Percentiles rank a stretch among this genome's conserved stretches.
These are phyloP conservation scores for Austroboletus eburneus DNA, from an alignment of 768 basidiomycete species.

Conservation along the genomic window DNA sequence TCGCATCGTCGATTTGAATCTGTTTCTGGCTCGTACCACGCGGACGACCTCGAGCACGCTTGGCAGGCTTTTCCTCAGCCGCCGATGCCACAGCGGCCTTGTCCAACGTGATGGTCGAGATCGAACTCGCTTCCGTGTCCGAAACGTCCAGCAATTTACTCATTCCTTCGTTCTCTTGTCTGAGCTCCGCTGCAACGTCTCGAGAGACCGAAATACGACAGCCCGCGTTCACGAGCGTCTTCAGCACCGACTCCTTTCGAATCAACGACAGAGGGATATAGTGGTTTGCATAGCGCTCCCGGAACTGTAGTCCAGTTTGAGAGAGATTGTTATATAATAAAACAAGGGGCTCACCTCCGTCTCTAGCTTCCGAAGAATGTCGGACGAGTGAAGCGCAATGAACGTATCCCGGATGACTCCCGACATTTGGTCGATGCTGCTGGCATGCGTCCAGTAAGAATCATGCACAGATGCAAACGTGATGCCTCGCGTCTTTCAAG, in stretches of 20 bases:
- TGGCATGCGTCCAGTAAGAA: slow-evolving; percentile 98
- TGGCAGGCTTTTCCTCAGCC: slow-evolving; percentile 2
- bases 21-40: slow-evolving; percentile 17
- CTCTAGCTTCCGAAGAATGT: slow-evolving; percentile 70
- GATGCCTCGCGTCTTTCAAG: slow-evolving; percentile 57
- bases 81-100: not conserved
- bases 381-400: slow-evolving; percentile 84
- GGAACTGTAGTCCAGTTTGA: slow-evolving; percentile 46
- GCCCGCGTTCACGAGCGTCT: slow-evolving; percentile 42
- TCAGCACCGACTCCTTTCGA: slow-evolving; percentile 33
- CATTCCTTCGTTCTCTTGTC: slow-evolving; percentile 21
- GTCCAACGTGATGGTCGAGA: slow-evolving; percentile 23
- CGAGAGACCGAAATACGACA: slow-evolving; percentile 39
- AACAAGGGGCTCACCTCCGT: slow-evolving; percentile 53
- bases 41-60: slow-evolving; percentile 19
- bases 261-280: slow-evolving; percentile 57
- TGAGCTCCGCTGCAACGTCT: slow-evolving; percentile 34
- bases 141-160: slow-evolving; percentile 35
- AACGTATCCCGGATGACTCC: slow-evolving; percentile 89
- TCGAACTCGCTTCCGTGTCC: slow-evolving; percentile 32
- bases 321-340: not conserved
- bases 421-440: slow-evolving; percentile 83
- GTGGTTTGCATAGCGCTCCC: slow-evolving; percentile 71
- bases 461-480: slow-evolving; percentile 97
- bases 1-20: slow-evolving; percentile 11